Conservation (phyloP, 2,329 filamentous ascomycete species). For the Penicillium brevicompactum region DNA sequence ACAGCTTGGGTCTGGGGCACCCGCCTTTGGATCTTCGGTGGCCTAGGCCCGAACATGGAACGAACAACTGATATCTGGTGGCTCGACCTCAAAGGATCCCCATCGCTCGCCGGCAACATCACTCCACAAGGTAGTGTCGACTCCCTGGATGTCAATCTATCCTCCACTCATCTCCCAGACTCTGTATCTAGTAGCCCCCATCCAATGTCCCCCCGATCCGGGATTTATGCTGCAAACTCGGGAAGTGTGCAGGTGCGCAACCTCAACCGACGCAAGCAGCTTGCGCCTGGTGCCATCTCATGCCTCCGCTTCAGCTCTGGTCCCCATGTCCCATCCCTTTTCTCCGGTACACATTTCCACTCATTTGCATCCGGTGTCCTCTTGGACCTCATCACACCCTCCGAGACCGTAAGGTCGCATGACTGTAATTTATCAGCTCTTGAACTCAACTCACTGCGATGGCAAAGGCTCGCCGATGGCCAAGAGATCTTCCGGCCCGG, state of each 20-base stretch:
- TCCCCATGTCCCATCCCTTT: conserved; percentile 81
- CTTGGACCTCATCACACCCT: conserved; percentile 91
- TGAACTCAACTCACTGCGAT: conserved; percentile 82
- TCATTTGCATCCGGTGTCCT: conserved; percentile 90
- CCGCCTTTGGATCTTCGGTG: conserved; percentile 94
- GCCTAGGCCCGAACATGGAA: conserved; percentile 94
- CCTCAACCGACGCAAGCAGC: conserved; percentile 51
- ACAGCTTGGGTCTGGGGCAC: conserved; percentile 92
- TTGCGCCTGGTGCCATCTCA: conserved; percentile 85
- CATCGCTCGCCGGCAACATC: conserved; percentile 71
- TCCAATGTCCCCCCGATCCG: conserved; percentile 41
- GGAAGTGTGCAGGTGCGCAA: conserved; percentile 61
- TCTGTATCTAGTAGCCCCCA: conserved; percentile 35
- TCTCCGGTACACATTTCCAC: conserved; percentile 91
- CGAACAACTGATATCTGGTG: conserved; percentile 96
- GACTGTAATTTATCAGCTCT: conserved; percentile 90
- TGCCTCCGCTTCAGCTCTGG: conserved; percentile 88
- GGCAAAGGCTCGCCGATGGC: conserved; percentile 93
- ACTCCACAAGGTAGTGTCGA: conserved; percentile 61
- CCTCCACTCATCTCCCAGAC: conserved; percentile 42
- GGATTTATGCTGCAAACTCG: conserved; percentile 72
- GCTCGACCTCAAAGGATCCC: conserved; percentile 89
- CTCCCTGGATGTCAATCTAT: conserved; percentile 34
- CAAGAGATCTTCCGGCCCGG: conserved; percentile 87
- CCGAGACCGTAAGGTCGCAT: conserved; percentile 78